These are phyloP conservation scores for Plantago rigida DNA, from an alignment of 305 asterid genomes.

Conservation along the genomic window DNA sequence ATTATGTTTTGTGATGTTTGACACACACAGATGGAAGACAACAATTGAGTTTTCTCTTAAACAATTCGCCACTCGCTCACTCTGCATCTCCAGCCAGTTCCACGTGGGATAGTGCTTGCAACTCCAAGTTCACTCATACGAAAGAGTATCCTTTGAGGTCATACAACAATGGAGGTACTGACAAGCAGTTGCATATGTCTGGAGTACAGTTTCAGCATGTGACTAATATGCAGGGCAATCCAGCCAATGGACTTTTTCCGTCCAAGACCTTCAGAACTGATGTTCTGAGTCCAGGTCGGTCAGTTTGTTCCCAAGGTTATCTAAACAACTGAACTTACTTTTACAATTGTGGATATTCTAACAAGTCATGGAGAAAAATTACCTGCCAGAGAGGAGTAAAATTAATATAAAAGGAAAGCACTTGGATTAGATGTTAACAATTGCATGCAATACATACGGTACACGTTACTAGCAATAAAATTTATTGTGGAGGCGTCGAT, in stretches of 20 bases:
- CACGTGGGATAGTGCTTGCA: slow-evolving; percentile 41
- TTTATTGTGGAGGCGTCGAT: too few relatives aligned
- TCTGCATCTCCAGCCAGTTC: slow-evolving; percentile 35
- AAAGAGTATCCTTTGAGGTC: slow-evolving; percentile 39
- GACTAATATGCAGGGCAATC: slow-evolving; percentile 33
- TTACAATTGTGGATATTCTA: neutral
- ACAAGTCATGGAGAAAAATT: too few relatives aligned
- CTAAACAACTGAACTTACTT: neutral
- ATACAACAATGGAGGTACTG: slow-evolving; percentile 34
- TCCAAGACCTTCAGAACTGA: slow-evolving; percentile 41
- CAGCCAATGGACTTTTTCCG: slow-evolving; percentile 35
- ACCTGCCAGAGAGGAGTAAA: too few relatives aligned
- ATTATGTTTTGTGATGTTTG: slow-evolving; percentile 14
- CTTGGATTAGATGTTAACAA: neutral
- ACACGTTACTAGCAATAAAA: too few relatives aligned
- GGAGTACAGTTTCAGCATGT: slow-evolving; percentile 40
- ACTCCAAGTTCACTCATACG: slow-evolving; percentile 59
- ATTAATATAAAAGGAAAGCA: neutral
- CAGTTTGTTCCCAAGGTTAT: slow-evolving; percentile 15
- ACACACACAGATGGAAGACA: slow-evolving; percentile 47
- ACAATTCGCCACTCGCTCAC: slow-evolving; percentile 33
- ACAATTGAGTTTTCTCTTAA: slow-evolving; percentile 46
- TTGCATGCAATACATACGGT: too few relatives aligned
- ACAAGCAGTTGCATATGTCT: slow-evolving; percentile 37
- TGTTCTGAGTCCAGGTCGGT: slow-evolving; percentile 50